Evolutionary conservation across 306 rosid genomes (phyloP).

Genomic region (Vachellia collinsii): DNA sequence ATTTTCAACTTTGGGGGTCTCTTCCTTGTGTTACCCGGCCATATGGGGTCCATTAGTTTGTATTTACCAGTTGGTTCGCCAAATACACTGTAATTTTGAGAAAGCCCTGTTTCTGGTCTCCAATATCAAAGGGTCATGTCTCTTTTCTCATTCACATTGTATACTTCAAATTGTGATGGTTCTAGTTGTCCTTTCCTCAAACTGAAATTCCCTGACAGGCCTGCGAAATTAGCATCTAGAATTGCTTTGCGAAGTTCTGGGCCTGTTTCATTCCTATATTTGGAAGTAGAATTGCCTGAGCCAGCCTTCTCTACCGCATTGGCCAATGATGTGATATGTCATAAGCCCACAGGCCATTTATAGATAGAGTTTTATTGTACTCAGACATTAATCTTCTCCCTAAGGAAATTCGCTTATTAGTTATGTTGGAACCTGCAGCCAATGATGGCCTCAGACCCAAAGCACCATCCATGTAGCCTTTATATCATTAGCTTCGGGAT

Average conservation of each 20-base stretch:
- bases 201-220: slow-evolving; percentile 36
- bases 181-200: slow-evolving; percentile 38
- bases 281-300: too few relatives aligned
- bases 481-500: background rate
- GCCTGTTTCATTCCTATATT: background rate
- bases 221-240: slow-evolving; percentile 13
- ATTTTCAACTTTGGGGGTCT: background rate
- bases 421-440: too few relatives aligned
- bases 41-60: too few relatives aligned
- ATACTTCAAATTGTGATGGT: slow-evolving; percentile 34
- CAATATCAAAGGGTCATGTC: slow-evolving; percentile 44
- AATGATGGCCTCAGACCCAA: background rate
- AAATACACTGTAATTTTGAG: background rate
- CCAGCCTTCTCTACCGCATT: background rate
- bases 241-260: slow-evolving; percentile 6
- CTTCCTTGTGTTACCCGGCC: background rate
- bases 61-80: too few relatives aligned
- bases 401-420: background rate
- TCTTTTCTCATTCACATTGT: slow-evolving; percentile 32
- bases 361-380: background rate
- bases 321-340: background rate
- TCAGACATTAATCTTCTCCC: background rate
- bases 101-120: slow-evolving; percentile 23
- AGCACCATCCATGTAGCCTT: background rate
- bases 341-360: background rate